Conservation (phyloP, 2,329 filamentous ascomycete species). For the Colletotrichum navitas region DNA sequence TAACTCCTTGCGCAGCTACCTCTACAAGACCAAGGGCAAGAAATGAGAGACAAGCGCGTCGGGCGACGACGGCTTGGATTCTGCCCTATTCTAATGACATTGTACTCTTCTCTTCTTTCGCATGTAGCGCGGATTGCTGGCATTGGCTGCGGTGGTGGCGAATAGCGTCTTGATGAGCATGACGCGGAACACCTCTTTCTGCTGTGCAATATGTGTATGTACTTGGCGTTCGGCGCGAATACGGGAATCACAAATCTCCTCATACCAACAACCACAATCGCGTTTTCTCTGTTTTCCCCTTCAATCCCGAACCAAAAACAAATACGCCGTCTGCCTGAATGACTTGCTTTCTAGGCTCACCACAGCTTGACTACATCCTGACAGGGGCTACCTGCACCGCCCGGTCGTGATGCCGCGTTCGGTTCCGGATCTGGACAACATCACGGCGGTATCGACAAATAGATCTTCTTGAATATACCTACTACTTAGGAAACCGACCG, state of each 20-base stretch:
- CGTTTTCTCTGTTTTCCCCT: neutral
- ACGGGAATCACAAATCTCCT: conserved; percentile 36
- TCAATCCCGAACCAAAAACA: neutral
- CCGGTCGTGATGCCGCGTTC: neutral
- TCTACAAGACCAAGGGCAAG: conserved; percentile 53
- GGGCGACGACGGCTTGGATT: conserved; percentile 13
- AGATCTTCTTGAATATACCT: conserved; percentile 37
- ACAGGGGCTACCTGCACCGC: neutral
- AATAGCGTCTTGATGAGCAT: conserved; percentile 36
- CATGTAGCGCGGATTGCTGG: conserved; percentile 34
- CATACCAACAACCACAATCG: conserved; percentile 1
- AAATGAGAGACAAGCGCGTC: conserved; percentile 44
- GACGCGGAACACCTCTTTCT: conserved; percentile 28
- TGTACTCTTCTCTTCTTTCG: conserved; percentile 31
- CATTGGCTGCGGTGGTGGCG: conserved; percentile 18
- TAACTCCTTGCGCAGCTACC: conserved; percentile 46
- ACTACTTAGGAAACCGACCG: conserved; percentile 26
- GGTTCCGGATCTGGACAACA: neutral
- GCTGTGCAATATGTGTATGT: conserved; percentile 26
- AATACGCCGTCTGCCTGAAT: conserved; percentile 10
- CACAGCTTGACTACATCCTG: neutral
- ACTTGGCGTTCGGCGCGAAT: conserved; percentile 39
- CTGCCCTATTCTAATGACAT: conserved; percentile 19
- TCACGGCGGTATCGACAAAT: conserved; percentile 20
- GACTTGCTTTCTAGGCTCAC: conserved; percentile 17